Percentiles rank a stretch among this genome's conserved stretches.
Conservation (phyloP, 2,329 filamentous ascomycete species). For the Ploettnerulaceae sp. region DNA sequence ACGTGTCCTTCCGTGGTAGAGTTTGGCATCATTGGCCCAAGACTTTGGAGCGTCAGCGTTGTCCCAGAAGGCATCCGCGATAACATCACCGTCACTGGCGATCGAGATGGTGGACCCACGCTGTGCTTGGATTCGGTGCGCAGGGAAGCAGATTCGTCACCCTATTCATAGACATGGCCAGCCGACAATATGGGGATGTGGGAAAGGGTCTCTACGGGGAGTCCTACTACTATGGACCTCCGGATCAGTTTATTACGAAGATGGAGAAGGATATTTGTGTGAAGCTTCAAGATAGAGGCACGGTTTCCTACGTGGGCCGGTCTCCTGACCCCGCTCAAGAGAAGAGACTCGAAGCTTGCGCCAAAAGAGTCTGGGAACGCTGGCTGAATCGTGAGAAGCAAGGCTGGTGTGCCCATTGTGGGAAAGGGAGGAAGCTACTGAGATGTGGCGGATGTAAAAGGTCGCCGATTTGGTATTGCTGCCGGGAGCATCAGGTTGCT, state of each 20-base stretch:
- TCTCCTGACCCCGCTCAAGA: background rate
- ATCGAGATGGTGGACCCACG: background rate
- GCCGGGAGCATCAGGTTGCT: slow-evolving; percentile 7
- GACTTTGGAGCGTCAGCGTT: background rate
- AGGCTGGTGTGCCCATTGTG: slow-evolving; percentile 15
- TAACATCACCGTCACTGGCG: background rate
- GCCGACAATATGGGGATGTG: slow-evolving; percentile 6
- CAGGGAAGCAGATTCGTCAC: background rate
- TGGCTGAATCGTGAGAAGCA: slow-evolving; percentile 13
- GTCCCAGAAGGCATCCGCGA: background rate
- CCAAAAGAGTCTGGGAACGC: slow-evolving; percentile 8
- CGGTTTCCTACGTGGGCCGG: background rate
- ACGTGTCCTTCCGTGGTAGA: background rate
- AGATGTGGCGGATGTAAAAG: slow-evolving; percentile 1
- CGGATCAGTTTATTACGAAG: background rate
- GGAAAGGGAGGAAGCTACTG: background rate
- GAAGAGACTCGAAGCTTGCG: slow-evolving; percentile 7
- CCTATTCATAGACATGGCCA: slow-evolving; percentile 11
- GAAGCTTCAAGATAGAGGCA: background rate
- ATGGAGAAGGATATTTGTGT: slow-evolving; percentile 1
- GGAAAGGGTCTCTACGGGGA: background rate
- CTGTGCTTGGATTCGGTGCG: background rate
- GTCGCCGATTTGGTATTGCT: slow-evolving; percentile 5
- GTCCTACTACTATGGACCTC: background rate
- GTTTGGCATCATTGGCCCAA: background rate